Evolutionary conservation across 2,329 filamentous ascomycete species (phyloP).

Genomic region (Juglanconis juglandina): DNA sequence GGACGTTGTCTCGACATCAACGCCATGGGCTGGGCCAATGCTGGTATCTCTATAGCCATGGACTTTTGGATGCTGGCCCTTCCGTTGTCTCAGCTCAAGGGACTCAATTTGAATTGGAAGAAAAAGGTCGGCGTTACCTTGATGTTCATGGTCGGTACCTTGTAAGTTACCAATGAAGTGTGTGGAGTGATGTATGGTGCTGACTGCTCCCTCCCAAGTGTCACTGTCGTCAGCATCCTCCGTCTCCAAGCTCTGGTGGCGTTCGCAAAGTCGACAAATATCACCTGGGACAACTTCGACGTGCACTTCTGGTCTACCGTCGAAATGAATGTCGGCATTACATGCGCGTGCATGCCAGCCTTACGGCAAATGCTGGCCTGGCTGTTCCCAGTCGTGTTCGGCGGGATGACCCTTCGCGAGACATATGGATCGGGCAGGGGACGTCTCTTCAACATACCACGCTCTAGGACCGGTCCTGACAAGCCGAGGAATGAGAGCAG

Average conservation of each 20-base stretch:
- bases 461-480: background rate
- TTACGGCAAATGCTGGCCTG: conserved; percentile 9
- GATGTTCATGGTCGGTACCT: conserved; percentile 43
- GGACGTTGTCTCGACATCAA: conserved; percentile 41
- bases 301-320: conserved; percentile 31
- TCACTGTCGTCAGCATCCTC: conserved; percentile 32
- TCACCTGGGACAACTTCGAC: conserved; percentile 28
- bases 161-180: conserved; percentile 13
- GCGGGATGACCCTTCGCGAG: background rate
- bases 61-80: conserved; percentile 42
- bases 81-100: conserved; percentile 35
- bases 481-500: background rate
- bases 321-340: conserved; percentile 32
- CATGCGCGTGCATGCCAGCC: conserved; percentile 30
- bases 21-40: conserved; percentile 39
- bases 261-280: conserved; percentile 28
- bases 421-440: background rate
- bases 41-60: conserved; percentile 37
- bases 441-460: background rate
- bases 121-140: conserved; percentile 40
- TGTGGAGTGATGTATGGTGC: background rate
- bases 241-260: conserved; percentile 27
- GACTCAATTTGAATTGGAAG: conserved; percentile 33
- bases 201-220: conserved; percentile 13
- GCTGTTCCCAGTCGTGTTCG: conserved; percentile 2